These are phyloP conservation scores for Gossypium sturtianum DNA, from an alignment of 345 rosid genomes.

Conservation along the genomic window DNA sequence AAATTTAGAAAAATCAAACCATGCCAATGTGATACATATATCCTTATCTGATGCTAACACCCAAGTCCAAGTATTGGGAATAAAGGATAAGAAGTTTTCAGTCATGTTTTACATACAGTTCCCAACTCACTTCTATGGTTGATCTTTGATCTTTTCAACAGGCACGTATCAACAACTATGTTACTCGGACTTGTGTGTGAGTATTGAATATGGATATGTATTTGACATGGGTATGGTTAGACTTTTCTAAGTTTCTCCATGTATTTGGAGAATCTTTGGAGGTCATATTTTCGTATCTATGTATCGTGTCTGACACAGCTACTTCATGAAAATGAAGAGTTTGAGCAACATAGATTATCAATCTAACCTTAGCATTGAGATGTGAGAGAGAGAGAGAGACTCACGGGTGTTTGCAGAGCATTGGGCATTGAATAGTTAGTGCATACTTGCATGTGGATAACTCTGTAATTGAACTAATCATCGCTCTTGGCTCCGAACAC, in stretches of 20 bases:
- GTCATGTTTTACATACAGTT: background rate
- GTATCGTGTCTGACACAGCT: too few species aligned
- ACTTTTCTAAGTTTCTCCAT: too few species aligned
- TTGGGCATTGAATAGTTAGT: constrained; percentile 60
- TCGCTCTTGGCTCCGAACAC: constrained; percentile 82
- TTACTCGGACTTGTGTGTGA: too few species aligned
- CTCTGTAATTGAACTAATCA: constrained; percentile 89
- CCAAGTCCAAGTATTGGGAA: background rate
- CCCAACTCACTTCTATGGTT: background rate
- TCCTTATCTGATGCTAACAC: background rate
- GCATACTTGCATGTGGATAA: constrained; percentile 97
- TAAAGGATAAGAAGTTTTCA: background rate
- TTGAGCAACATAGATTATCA: background rate
- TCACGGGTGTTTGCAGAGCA: constrained; percentile 92
- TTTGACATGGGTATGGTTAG: too few species aligned
- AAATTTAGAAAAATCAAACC: background rate
- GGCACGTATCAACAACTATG: background rate
- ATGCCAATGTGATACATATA: background rate
- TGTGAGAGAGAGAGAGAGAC: constrained; percentile 26
- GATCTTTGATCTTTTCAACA: background rate
- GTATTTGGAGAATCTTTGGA: too few species aligned
- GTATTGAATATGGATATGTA: too few species aligned
- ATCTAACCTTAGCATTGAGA: background rate
- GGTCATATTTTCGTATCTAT: too few species aligned
- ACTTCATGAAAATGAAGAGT: background rate